Base-by-base conservation (phyloP, 148 eudicot genomes). In the Chenopodium suecicum region DNA sequence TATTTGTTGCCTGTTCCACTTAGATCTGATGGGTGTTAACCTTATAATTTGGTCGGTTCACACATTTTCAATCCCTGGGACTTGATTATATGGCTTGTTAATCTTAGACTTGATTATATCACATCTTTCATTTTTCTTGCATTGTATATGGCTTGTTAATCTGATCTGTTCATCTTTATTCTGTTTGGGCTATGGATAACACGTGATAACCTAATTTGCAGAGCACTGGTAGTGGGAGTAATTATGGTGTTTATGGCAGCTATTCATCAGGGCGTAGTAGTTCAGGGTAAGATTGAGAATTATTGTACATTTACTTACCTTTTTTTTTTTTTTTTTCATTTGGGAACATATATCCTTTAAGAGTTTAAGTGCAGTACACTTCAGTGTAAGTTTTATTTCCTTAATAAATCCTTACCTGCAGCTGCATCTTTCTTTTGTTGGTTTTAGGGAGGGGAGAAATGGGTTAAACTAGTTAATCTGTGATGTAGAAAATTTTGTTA, bases 231-330 rank as follows among this genome's bases (percentile, higher is more conserved):
- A 78, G 83, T 81, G 89, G 85, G 72, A 82, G 91, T 88, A 86
- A 83, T 64, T 96, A 96, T 88, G 99, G 97, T 83, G 88, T 82
- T 31, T 96, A 96, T 89, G 92, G 97, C 73, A 90, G 91, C 85
- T 91, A 92, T 85, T 89, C 97, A 37, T 88, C 94, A 13, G 98
- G 99, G 19, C 95, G 97, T 77, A 89, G 87, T 86, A 81, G 91
- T 82, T 90, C 97, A 44, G 93, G 97, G 99, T 96, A 90, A 87
- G 89, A 48, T 27, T 81, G 9, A 48, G 65, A 75, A 2, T 64
- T 64, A 47, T 48, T 41, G 44, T 41, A 41, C 5, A 41, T 41
- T 41, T 41, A 41, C 44, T 41, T 5, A 8, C 44, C 44, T 31
- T 31, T 31, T 4, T 4, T 34, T 34, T 34, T 29, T 34, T 4